Conservation (phyloP, 768 basidiomycete genomes). For the Hericium alpestre region DNA sequence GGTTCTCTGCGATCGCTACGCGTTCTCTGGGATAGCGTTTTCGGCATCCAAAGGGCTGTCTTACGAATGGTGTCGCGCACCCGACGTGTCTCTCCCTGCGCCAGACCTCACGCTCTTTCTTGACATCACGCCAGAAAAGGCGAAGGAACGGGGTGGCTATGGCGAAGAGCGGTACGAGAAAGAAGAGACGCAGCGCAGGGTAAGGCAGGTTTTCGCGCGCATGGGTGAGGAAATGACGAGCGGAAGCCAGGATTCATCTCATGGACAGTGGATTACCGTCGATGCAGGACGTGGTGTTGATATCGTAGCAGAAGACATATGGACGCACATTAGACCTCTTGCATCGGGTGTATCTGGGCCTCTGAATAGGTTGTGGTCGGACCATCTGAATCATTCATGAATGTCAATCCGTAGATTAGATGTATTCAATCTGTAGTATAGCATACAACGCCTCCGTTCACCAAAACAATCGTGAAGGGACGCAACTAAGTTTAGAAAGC, state of each 20-base stretch:
- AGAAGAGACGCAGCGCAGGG: conserved; percentile 60
- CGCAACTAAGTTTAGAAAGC: not conserved
- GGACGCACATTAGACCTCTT: conserved; percentile 38
- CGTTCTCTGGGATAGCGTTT: conserved; percentile 94
- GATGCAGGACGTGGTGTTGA: conserved; percentile 47
- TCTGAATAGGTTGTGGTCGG: conserved; percentile 41
- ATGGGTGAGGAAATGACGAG: conserved; percentile 43
- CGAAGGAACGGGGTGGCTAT: conserved; percentile 64
- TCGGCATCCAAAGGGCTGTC: conserved; percentile 59
- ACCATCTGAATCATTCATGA: not conserved
- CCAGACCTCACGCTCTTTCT: conserved; percentile 88
- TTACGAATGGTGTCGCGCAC: conserved; percentile 75
- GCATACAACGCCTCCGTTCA: not conserved
- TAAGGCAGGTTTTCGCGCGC: conserved; percentile 46
- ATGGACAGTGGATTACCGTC: conserved; percentile 38
- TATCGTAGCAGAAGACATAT: conserved; percentile 44
- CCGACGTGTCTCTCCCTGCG: conserved; percentile 79
- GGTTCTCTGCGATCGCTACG: conserved; percentile 87
- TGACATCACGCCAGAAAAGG: conserved; percentile 62
- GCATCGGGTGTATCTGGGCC: conserved; percentile 28
- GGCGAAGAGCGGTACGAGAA: conserved; percentile 85
- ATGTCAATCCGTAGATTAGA: not conserved
- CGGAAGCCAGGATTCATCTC: conserved; percentile 14
- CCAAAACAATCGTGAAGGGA: not conserved
- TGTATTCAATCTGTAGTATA: not conserved